A percentile compares a stretch with the other conserved stretches of the same genome.
Conservation (phyloP, 371 early-diverging fungal genomes). For the Coemansia linderi region DNA sequence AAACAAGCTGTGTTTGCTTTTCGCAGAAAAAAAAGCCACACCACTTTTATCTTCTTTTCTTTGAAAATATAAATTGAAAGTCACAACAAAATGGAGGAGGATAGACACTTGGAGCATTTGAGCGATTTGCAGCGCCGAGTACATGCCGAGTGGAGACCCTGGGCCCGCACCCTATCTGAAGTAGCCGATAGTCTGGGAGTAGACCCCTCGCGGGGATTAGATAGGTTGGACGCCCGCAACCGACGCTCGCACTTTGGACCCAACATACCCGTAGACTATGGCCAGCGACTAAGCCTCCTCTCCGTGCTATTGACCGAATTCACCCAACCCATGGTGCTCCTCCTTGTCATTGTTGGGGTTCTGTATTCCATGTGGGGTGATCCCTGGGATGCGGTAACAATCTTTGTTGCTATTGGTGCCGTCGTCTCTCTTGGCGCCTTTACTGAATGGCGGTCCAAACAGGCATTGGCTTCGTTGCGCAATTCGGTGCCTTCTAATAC, state of each 20-base stretch:
- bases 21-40: too few species aligned
- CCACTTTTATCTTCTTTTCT: not conserved
- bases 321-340: conserved; percentile 43
- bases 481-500: conserved; percentile 42
- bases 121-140: conserved; percentile 24
- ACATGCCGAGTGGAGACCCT: conserved; percentile 37
- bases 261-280: conserved; percentile 33
- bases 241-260: conserved; percentile 24
- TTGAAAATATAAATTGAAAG: not conserved
- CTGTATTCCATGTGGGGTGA: conserved; percentile 52
- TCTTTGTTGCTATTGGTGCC: conserved; percentile 21
- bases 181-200: conserved; percentile 42
- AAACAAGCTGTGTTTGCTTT: too few species aligned
- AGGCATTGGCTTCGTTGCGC: conserved; percentile 22
- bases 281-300: conserved; percentile 13
- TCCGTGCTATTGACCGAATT: conserved; percentile 19
- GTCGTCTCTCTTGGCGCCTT: conserved; percentile 20
- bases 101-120: conserved; percentile 27
- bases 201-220: conserved; percentile 42
- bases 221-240: conserved; percentile 22
- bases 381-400: conserved; percentile 33
- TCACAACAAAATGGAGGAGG: conserved; percentile 23
- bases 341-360: conserved; percentile 34
- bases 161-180: conserved; percentile 32
- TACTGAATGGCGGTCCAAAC: conserved; percentile 41